Percentiles rank a stretch among this genome's conserved stretches.
Conservation (phyloP, 108 stramenopile species). For the Epipyxis sp. region DNA sequence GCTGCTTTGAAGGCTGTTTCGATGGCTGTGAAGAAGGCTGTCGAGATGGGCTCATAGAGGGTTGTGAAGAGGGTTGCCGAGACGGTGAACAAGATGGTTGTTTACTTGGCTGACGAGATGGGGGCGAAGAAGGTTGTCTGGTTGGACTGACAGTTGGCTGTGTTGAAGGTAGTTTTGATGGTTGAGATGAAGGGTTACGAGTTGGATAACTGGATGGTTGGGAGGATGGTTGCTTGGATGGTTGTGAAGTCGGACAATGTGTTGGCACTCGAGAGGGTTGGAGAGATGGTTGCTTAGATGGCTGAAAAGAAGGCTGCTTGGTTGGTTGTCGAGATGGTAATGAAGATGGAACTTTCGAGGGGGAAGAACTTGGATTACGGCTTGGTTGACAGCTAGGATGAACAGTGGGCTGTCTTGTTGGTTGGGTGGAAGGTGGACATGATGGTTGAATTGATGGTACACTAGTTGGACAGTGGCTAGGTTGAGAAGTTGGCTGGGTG, state of each 20-base stretch:
- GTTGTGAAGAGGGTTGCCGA: neutral
- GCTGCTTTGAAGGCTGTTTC: neutral
- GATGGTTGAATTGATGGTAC: neutral
- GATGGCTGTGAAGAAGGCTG: neutral
- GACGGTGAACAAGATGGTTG: neutral
- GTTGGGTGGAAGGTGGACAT: neutral
- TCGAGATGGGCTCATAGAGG: neutral
- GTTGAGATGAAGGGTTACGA: neutral
- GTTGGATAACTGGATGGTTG: neutral
- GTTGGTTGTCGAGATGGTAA: neutral
- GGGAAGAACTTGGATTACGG: neutral
- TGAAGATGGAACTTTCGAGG: neutral
- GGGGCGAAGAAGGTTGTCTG: neutral
- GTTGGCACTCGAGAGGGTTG: neutral
- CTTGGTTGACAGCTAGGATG: neutral
- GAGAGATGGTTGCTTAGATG: neutral
- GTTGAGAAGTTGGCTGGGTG: neutral
- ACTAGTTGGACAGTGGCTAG: neutral
- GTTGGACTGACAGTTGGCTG: neutral
- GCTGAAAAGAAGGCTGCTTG: too few relatives aligned
- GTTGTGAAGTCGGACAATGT: neutral
- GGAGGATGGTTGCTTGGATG: too few relatives aligned
- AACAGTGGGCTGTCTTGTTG: neutral
- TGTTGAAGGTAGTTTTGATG: neutral
- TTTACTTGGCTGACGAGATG: neutral